Conservation (phyloP, 225 moss, liverwort and hornwort species). For the Climacium dendroides region DNA sequence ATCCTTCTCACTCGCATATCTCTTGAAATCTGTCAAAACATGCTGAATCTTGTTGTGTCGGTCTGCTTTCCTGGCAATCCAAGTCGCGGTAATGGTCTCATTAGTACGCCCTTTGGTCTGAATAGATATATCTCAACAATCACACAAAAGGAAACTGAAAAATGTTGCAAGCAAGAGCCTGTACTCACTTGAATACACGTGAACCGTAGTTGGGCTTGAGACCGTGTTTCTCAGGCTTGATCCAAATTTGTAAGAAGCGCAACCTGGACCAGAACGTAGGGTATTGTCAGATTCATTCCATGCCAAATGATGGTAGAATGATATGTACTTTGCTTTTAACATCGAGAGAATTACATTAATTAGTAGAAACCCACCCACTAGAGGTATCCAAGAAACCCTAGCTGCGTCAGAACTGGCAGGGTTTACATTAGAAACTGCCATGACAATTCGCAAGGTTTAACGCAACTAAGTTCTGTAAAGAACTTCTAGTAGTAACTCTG, state of each 20-base stretch:
- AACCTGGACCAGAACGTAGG: constrained; percentile 28
- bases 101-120: neutral
- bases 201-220: constrained; percentile 86
- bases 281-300: neutral
- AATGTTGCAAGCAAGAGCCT: neutral
- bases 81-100: neutral
- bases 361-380: neutral
- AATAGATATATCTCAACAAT: neutral
- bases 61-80: constrained; percentile 48
- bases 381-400: neutral
- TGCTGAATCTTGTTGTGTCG: constrained; percentile 83
- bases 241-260: constrained; percentile 90
- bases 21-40: constrained; percentile 60
- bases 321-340: neutral
- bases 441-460: neutral
- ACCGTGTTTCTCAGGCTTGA: constrained; percentile 51
- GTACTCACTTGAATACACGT: constrained; percentile 58
- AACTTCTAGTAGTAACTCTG: neutral
- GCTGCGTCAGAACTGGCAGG: neutral
- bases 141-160: neutral
- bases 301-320: neutral
- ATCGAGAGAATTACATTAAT: neutral
- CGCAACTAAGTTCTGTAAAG: no score
- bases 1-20: constrained; percentile 44
- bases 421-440: neutral